Percentiles rank a stretch among this genome's conserved stretches.
These are phyloP conservation scores for Pestalotiopsis sp. DNA, from an alignment of 2,329 filamentous ascomycete genomes.

Conservation along the genomic window DNA sequence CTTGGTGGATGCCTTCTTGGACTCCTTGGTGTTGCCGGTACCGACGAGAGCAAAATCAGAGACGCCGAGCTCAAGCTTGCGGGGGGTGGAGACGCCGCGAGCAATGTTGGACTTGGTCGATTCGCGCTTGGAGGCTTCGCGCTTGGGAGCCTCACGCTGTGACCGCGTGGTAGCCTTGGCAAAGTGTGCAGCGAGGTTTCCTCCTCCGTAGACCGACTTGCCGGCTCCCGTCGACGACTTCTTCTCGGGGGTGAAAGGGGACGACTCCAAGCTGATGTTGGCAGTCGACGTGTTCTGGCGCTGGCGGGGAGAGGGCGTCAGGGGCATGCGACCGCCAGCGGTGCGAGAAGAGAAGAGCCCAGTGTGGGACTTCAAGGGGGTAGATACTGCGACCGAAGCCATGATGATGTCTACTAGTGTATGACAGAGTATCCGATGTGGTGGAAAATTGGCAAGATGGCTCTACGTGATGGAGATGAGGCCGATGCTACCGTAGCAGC, in stretches of 20 bases:
- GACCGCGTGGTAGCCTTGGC: constrained; percentile 68
- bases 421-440: constrained; percentile 39
- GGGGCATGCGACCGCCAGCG: constrained; percentile 90
- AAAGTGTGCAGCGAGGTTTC: constrained; percentile 79
- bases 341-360: constrained; percentile 91
- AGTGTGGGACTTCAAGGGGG: constrained; percentile 92
- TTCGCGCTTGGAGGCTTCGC: constrained; percentile 60
- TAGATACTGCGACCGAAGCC: constrained; percentile 83
- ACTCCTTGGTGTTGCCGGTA: constrained; percentile 70
- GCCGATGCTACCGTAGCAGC: background rate
- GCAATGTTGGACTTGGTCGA: constrained; percentile 98
- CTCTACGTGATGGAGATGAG: constrained; percentile 11
- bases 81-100: constrained; percentile 72
- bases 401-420: constrained; percentile 64
- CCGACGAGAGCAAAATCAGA: constrained; percentile 92
- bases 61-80: constrained; percentile 85
- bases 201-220: constrained; percentile 75
- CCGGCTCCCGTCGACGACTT: constrained; percentile 53
- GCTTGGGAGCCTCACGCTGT: background rate
- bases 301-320: constrained; percentile 85
- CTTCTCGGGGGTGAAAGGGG: constrained; percentile 77
- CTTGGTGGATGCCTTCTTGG: constrained; percentile 56
- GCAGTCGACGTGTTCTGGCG: constrained; percentile 55
- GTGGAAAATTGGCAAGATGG: constrained; percentile 49
- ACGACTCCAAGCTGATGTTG: constrained; percentile 61